Base-by-base conservation (phyloP, 2,329 filamentous ascomycete genomes). In the Aspergillus persii region DNA sequence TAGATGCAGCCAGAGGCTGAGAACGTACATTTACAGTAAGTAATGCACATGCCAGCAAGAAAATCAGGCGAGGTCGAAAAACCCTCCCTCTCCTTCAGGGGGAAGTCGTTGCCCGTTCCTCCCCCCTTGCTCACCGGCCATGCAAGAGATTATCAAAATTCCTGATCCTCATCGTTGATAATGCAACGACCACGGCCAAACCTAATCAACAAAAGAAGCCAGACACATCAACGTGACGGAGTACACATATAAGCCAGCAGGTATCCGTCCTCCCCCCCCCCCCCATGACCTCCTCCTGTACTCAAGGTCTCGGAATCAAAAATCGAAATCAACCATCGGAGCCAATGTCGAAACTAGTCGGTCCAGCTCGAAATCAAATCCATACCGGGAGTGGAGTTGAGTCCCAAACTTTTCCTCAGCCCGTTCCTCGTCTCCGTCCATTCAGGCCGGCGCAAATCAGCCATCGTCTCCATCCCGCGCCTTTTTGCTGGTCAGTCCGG, bases 341-440 rank as follows among this genome's bases (percentile, higher is more conserved):
- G 7, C 44, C n/a, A 18, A 47, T 47, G 46, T 36, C 31, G 39
- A 49, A 44, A 36, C 47, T 48, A 56, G 52, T 57, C 55, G 47
- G 57, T 55, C 57, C 57, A 58, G 59, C 59, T 63, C 59, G 57
- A 60, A 65, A 60, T 59, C 55, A 60, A 65, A 60, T 59, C 55
- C 53, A 63, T 54, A 50, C 52, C 47, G 48, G 46, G 49, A 55
- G 55, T 57, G 54, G 59, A 63, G 47, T 31, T 39, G 26, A 50
- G 36, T 54, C 33, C 55, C 47, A 53, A 53, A 58, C 30, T 57
- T 41, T 36, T 57, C 47, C 44, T 29, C 48, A 57, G 54, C 53
- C 62, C 51, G 54, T 54, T 56, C 58, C 57, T 36, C 48, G 46
- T 50, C 53, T 53, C 57, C 55, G 54, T 54, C 60, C 60, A 62